Evolutionary conservation across 1,139 yeast species (phyloP), one percentile per base, ranked within the genome.

Genomic region (Torulaspora globosa): DNA sequence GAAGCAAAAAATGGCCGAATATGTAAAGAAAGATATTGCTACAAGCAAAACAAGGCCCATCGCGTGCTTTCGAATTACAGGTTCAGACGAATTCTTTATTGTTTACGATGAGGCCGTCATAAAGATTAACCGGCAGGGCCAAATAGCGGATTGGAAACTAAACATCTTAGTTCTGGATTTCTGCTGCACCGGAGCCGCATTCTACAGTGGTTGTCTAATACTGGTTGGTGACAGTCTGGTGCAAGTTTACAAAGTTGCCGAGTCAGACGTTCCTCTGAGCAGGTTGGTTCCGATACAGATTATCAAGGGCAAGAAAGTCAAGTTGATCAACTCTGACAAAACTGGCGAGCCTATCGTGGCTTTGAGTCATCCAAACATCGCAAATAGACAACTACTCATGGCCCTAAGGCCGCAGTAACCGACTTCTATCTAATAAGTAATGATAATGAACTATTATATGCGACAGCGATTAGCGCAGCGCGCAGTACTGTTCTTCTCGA

Each of bases 51-150:
- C 49, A 68, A 73, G 52, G 84, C 95, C 37, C 62, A 82, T 68
- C 79, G 84, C 36, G 72, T 85, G 78, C 80, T 77, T 66, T 74
- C 82, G 58, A 71, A 80, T 43, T 64, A 41, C 44, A 2, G 44
- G 73, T 16, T 78, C 78, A 36, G 73, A 76, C 44, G 78, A 76
- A 42, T 78, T 82, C 47, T 63, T 87, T 6, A 67, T 86, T 42
- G 84, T 85, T 32, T 88, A 85, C 66, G 84, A 78, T 49, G 82
- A 82, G 48, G 80, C 84, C 60, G 92, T 88, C 2, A 70, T 88
- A 2, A 82, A 82, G 53, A 75, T 83, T 49, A 83, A 84, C 62
- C 77, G 78, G 48, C 73, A 74, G 41, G 95, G 95, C 1, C 75
- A 75, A 50, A 68, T 85, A 36, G 74, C 81, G 6, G 70, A 85